phyloP scores from a whole-genome alignment of 1,284 basidiomycete genomes.

The Pseudozyma flocculosa region DNA sequence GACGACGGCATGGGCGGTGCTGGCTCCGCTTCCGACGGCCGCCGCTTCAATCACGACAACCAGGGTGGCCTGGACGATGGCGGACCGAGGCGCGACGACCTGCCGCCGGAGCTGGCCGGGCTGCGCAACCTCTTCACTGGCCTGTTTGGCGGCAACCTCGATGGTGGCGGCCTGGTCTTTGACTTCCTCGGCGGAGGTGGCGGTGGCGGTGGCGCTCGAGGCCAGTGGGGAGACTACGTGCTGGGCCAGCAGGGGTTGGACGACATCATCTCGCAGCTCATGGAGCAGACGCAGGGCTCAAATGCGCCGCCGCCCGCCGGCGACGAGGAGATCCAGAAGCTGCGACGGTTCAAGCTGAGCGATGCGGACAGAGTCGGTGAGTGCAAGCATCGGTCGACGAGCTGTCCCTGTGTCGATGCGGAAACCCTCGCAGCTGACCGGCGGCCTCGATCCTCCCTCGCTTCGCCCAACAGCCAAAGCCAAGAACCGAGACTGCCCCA shows the following conservation, averaged over 20 bases:
- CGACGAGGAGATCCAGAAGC: slow-evolving; percentile 39
- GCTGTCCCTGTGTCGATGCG: background rate
- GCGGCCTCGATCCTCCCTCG: too few relatives aligned
- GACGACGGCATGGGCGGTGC: slow-evolving; percentile 54
- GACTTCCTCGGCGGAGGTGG: slow-evolving; percentile 26
- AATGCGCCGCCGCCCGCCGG: slow-evolving; percentile 42
- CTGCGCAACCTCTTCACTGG: slow-evolving; percentile 41
- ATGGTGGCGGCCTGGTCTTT: slow-evolving; percentile 26
- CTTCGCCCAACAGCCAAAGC: slow-evolving; percentile 21
- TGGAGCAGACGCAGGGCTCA: slow-evolving; percentile 47
- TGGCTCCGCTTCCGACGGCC: slow-evolving; percentile 43
- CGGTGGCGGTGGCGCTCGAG: slow-evolving; percentile 18
- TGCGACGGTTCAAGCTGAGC: slow-evolving; percentile 30
- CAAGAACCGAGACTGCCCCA: slow-evolving; percentile 45
- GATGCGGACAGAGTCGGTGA: slow-evolving; percentile 19
- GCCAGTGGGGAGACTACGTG: slow-evolving; percentile 46
- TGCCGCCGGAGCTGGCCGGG: slow-evolving; percentile 39
- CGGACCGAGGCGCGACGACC: slow-evolving; percentile 4
- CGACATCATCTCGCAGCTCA: slow-evolving; percentile 50
- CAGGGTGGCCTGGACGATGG: slow-evolving; percentile 10
- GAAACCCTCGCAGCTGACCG: background rate
- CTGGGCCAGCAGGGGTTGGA: slow-evolving; percentile 45
- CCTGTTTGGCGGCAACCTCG: slow-evolving; percentile 33
- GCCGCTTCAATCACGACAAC: slow-evolving; percentile 48
- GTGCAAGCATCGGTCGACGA: background rate